Evolutionary conservation across 306 rosid genomes (phyloP).

Genomic region (Fragaria nilgerrensis): DNA sequence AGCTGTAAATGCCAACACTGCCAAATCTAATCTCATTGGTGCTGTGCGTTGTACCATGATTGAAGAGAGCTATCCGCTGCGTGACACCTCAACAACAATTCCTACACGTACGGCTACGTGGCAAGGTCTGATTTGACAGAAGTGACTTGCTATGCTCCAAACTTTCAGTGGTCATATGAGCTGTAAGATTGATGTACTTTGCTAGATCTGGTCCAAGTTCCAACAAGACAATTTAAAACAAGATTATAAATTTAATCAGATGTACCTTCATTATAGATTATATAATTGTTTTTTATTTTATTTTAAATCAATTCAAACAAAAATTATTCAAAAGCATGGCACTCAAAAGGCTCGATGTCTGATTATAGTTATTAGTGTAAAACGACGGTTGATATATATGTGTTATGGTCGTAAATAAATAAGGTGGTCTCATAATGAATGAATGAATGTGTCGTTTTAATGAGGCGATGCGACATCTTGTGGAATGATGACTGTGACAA

Average conservation of each 20-base stretch:
- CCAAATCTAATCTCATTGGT: neutral
- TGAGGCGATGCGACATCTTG: accelerated
- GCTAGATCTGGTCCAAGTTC: neutral
- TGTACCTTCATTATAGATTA: no score
- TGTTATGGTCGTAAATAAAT: no score
- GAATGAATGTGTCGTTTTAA: accelerated
- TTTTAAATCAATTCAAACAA: no score
- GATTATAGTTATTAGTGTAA: no score
- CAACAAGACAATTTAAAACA: neutral
- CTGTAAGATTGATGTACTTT: neutral
- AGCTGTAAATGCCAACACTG: conserved; percentile 1
- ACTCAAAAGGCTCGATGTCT: no score
- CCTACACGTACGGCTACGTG: neutral
- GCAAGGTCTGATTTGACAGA: neutral
- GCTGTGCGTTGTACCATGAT: conserved; percentile 20
- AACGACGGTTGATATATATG: no score
- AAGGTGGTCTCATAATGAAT: no score
- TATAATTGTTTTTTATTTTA: no score
- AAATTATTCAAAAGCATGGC: no score
- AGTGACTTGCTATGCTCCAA: neutral
- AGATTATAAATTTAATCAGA: neutral
- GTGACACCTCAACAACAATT: neutral
- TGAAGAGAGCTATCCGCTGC: neutral
- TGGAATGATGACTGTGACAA: no score
- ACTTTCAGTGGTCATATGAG: neutral